Base-by-base conservation (phyloP, 2,329 filamentous ascomycete genomes). In the Coniochaeta sp. region DNA sequence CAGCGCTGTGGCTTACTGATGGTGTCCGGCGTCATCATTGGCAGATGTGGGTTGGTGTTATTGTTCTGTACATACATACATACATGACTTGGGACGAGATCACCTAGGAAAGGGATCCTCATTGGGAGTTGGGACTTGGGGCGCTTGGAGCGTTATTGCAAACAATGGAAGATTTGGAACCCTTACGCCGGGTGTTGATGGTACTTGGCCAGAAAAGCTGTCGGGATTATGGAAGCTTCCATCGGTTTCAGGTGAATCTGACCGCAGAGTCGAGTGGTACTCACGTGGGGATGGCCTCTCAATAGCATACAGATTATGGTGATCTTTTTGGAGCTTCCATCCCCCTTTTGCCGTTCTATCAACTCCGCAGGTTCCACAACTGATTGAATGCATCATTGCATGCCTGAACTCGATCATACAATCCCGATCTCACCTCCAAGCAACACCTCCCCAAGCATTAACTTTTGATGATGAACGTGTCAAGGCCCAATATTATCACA, bases 1-100 rank as follows among this genome's bases (percentile, higher is more conserved):
- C 48, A 42, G 24, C 30, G 47, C 51, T 57, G 27, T 49, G 47
- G 12, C 12, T 30, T 24, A 18, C 28, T 20, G 3, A n/a, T 20
- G 26, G 45, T 26, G 45, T 31, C 30, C 3, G 8, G 45, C 5
- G 14, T 30, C 6, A 13, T 48, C 9, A 18, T 48, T 3, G 20
- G 14, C 9, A 22, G 16, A 48, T 18, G 28, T 13, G 45, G 45
- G 30, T 14, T 30, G 28, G 14, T 18, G 26, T 12, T 18, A 12
- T 9, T 10, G 33, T 38, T 20, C 22, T 38, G 33, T 38, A 22
- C 16, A 38, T 38, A 38, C 33, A 30, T 30, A n/a, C n/a, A n/a
- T n/a, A 38, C 33, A 14, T 38, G 3, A 18, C 12, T 22, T 18
- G 9, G 33, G 33, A 18, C 18, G 33, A 18, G 33, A 22, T 38